Evolutionary conservation across 1,284 basidiomycete genomes (phyloP).

Genomic region (Marasmius oreades): DNA sequence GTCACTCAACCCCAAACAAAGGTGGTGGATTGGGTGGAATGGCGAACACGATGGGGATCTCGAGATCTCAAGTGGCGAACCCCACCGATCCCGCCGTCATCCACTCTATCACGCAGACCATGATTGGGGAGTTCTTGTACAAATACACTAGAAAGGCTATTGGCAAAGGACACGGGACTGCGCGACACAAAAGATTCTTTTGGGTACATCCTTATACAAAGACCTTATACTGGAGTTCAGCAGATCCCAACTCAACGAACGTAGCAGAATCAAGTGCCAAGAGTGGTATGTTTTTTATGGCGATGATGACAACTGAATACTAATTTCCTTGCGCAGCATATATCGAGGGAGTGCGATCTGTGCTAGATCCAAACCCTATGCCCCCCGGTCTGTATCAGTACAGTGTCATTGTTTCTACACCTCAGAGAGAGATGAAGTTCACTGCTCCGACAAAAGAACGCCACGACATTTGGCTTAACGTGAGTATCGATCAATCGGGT

Average conservation of each 20-base stretch:
- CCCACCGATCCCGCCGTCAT: conserved; percentile 85
- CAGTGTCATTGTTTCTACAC: conserved; percentile 90
- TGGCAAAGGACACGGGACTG: conserved; percentile 88
- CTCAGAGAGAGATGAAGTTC: conserved; percentile 95
- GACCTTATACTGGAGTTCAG: conserved; percentile 95
- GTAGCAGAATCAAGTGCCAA: conserved; percentile 93
- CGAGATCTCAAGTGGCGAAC: conserved; percentile 21
- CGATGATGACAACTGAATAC: conserved; percentile 14
- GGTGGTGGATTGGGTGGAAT: conserved; percentile 12
- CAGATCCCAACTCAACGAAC: conserved; percentile 86
- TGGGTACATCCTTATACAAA: conserved; percentile 99
- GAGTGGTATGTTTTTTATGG: conserved; percentile 69
- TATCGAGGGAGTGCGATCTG: conserved; percentile 87
- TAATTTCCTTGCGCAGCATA: conserved; percentile 62
- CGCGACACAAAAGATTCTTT: conserved; percentile 94
- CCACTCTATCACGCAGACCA: conserved; percentile 97
- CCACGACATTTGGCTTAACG: conserved; percentile 95
- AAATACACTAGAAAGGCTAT: conserved; percentile 95
- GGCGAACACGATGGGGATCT: conserved; percentile 4
- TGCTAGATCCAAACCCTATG: conserved; percentile 90
- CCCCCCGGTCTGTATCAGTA: conserved; percentile 92
- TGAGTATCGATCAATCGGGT: conserved; percentile 31
- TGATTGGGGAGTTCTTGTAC: conserved; percentile 99
- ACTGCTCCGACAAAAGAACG: conserved; percentile 92
- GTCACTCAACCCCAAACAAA: conserved; percentile 5